phyloP scores from a whole-genome alignment of 2,329 filamentous ascomycete genomes.

The Cladobotryum mycophilum region DNA sequence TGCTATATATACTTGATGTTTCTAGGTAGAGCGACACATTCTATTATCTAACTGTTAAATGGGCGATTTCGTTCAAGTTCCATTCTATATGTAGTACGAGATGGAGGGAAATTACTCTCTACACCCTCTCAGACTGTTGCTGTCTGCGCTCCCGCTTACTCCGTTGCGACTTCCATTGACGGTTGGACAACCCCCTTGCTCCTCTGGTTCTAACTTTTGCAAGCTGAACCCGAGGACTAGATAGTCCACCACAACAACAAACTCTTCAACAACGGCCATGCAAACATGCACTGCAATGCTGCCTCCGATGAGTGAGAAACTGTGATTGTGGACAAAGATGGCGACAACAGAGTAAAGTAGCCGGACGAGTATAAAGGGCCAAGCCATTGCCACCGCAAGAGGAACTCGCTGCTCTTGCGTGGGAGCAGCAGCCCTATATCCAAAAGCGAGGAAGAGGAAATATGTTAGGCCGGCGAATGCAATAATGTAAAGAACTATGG shows the following conservation, averaged over 20 bases:
- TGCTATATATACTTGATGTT: too few species aligned
- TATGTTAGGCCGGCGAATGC: slow-evolving; percentile 37
- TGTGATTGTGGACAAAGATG: slow-evolving; percentile 33
- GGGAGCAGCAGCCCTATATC: slow-evolving; percentile 25
- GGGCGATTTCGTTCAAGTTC: too few species aligned
- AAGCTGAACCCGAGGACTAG: slow-evolving; percentile 35
- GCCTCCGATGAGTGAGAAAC: slow-evolving; percentile 38
- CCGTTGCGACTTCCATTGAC: slow-evolving; percentile 2
- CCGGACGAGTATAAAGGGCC: slow-evolving; percentile 45
- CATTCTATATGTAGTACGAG: too few species aligned
- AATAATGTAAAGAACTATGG: slow-evolving; percentile 20
- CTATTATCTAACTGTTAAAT: too few species aligned
- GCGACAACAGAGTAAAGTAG: slow-evolving; percentile 40
- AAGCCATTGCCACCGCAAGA: slow-evolving; percentile 33
- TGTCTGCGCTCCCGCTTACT: too few species aligned
- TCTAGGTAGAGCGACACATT: too few species aligned
- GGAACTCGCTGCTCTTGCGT: slow-evolving; percentile 40
- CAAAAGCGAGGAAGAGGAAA: slow-evolving; percentile 30
- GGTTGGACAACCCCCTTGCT: slow-evolving; percentile 2
- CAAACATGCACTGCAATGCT: slow-evolving; percentile 34
- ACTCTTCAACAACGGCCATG: slow-evolving; percentile 45
- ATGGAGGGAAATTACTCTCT: too few species aligned
- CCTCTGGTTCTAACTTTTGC: slow-evolving; percentile 15
- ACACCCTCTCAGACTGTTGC: too few species aligned
- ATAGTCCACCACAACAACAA: slow-evolving; percentile 38